Base-by-base conservation (phyloP, 257 asterid genomes). In the Solanum sejunctum region DNA sequence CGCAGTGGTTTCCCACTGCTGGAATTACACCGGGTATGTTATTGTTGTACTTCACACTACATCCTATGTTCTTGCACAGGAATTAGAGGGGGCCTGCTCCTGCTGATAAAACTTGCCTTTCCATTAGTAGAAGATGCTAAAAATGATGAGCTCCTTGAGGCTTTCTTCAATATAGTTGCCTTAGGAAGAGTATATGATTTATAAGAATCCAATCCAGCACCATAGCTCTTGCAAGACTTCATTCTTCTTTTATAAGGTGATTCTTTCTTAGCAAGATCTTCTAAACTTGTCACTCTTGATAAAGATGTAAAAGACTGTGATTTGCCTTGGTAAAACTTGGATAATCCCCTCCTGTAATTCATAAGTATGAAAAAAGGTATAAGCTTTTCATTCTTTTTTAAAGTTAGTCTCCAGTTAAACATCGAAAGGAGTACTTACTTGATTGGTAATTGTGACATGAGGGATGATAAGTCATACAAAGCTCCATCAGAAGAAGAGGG, bases 391-490 rank as follows among this genome's bases (percentile, higher is more conserved):
- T 43, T n/a, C 12, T 4, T 20, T 5, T 3, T 70, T 18, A 70
- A 69, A 18, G 26, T 70, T 10, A 0, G 26, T 15, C 15, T 9
- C 12, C 51, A 36, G 13, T 69, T 26, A 69, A 69, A 23, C 4
- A 28, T 15, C 1, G 4, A 1, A 4, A 12, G 55, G 23, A 7
- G 16, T 41, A 83, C 96, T 90, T 86, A 96, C 99, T 93, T 96
- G 93, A 94, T 92, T 72, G 99, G 99, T 84, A 96, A 88, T 71
- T 96, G 91, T 55, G 82, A 89, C 99, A 94, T 93, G 89, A 96
- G 91, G 39, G 92, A 94, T 3, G 99, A 92, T 7, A 96, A 82
- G 88, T 94, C 94, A 63, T 86, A 90, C 0, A 89, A 55, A 71
- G 92, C 87, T 80, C 86, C 90, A 54, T 84, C 80, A 52, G 91